Base-by-base conservation (phyloP, 2,329 filamentous ascomycete genomes). In the Fusarium liriodendri region DNA sequence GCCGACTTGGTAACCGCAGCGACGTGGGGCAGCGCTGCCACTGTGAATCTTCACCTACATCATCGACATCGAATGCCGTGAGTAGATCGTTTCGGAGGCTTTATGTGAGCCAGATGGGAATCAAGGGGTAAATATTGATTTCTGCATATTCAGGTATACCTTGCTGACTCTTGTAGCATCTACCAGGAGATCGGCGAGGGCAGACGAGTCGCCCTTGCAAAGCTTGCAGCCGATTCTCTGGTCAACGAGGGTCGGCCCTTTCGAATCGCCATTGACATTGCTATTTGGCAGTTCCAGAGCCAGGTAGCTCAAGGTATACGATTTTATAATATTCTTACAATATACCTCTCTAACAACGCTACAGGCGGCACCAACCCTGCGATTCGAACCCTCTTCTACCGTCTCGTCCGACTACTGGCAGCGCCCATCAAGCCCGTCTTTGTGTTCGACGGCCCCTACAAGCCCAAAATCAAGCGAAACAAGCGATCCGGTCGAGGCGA, bases 201-300 rank as follows among this genome's bases (percentile, higher is more conserved):
- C 64, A 88, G 93, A 79, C 90, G 95, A 69, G 87, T 97, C 64
- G 93, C 97, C 20, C 88, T 99, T 11, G 91, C 94, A 37, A 97
- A 94, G 79, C 88, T 98, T 60, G 93, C 95, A 33, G 88, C 95
- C 54, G 90, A 95, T 57, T 92, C 94, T 76, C 89, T 97, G 73
- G 90, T 95, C 78, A 83, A 88, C 63, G 91, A 90, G 13, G 88
- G 89, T 27, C 89, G 92, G 2, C 95, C 95, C 0, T 86, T 98
- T 45, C 92, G 95, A 45, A 87, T 99, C 55, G 97, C 97, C 42
- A 93, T 99, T 73, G 97, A 99, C 80, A 93, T 97, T 76, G 95
- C 95, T 4, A 98, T 99, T 80, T 99, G 97, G 97, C 93, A 98
- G 52, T 98, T 98, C 79, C 97, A 99, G 79, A 92, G 92, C 14